Percentiles rank a stretch among this genome's conserved stretches.
Conservation (phyloP, 257 asterid species). For the Fraxinus quadrangulata region DNA sequence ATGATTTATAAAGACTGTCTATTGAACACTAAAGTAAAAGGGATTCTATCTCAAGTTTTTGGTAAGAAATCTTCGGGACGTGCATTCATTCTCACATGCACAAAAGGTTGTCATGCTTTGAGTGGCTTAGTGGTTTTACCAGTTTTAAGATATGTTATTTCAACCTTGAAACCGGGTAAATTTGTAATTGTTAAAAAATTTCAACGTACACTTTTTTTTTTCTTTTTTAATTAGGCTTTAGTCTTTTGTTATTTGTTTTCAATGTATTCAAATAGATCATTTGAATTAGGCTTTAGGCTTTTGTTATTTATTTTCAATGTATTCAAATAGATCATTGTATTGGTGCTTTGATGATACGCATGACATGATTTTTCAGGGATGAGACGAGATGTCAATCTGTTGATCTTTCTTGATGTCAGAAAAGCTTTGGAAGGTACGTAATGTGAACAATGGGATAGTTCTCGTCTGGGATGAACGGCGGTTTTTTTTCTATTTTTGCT, state of each 20-base stretch:
- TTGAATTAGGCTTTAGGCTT: not conserved
- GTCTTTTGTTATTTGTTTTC: too few species aligned
- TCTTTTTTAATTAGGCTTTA: too few species aligned
- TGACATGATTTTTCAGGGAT: constrained; percentile 56
- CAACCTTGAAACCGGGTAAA: too few species aligned
- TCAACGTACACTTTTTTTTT: not conserved
- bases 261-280: too few species aligned
- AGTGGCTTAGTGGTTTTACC: not conserved
- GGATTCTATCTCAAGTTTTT: not conserved
- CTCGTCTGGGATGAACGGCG: not conserved
- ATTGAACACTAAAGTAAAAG: not conserved
- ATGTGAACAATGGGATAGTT: not conserved
- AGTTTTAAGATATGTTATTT: not conserved
- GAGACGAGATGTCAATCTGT: constrained; percentile 68
- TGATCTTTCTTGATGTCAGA: constrained; percentile 77
- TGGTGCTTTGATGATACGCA: not conserved
- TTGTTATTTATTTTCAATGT: not conserved
- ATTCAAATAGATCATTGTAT: not conserved
- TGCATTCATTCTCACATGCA: not conserved
- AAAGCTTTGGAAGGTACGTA: constrained; percentile 81
- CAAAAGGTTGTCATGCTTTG: not conserved
- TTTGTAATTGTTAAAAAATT: too few species aligned
- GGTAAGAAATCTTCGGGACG: not conserved
- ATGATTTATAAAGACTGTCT: not conserved
- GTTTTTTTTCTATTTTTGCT: not conserved